Base-by-base conservation (phyloP, 2,329 filamentous ascomycete genomes). In the Keithomyces neogunnii region DNA sequence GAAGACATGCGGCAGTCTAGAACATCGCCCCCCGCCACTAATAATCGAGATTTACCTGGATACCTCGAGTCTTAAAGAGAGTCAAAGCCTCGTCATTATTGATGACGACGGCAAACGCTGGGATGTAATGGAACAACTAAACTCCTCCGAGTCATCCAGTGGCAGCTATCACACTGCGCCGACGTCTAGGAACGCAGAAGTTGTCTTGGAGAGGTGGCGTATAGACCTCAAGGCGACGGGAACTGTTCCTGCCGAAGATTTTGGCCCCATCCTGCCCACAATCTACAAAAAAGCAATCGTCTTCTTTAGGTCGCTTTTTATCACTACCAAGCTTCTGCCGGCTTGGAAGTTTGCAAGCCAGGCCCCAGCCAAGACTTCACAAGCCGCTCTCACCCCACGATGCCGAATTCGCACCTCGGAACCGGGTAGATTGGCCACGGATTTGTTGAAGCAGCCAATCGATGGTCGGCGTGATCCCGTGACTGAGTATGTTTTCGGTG, bases 251-350 rank as follows among this genome's bases (percentile, higher is more conserved):
- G 76, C 57, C 13, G 74, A 80, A 46, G 81, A 80, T 63, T 88
- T 84, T 64, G 80, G 78, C 6, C 73, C 74, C 9, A 75, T 73
- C 33, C 73, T 97, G 48, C 90, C 93, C 11, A 92, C 89, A 49
- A 84, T 96, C 53, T 99, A 99, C 77, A 99, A 99, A 72, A 93
- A 95, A 71, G 89, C 88, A 60, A 95, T 99, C 57, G 87, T 97
- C 58, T 83, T 96, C 60, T 96, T 97, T 69, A 82, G 93, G 54
- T 90, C 90, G 2, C 77, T 99, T 45, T 96, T 88, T 66, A 82
- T 88, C 47, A 87, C 88, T 50, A 82, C 89, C 40, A 86, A 88
- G 60, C 80, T 96, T 55, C 73, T 96, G 55, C 93, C 93, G 2
- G 84, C 87, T 29, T 96, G 87, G 84, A 95, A 86, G 69, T 86